Conservation (phyloP, 2,329 filamentous ascomycete species). For the Xylaria sp. region DNA sequence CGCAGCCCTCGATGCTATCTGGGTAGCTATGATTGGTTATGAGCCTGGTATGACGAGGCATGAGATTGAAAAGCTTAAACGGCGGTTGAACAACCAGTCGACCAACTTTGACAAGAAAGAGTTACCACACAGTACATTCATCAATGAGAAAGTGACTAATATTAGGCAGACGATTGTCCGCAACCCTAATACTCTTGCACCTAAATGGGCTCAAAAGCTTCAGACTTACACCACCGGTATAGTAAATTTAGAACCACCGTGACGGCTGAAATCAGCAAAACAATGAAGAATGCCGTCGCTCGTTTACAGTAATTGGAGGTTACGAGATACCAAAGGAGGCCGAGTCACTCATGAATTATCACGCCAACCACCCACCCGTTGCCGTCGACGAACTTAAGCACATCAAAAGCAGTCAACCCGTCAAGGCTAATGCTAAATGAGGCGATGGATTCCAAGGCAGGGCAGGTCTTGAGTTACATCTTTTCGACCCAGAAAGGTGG, state of each 20-base stretch:
- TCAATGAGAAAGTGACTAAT: conserved; percentile 33
- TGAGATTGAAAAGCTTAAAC: conserved; percentile 31
- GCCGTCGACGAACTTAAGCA: conserved; percentile 39
- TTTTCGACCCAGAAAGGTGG: conserved; percentile 50
- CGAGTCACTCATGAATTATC: conserved; percentile 33
- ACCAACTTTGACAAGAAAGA: background rate
- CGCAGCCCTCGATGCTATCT: conserved; percentile 47
- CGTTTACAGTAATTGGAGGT: conserved; percentile 23
- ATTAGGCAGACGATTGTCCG: conserved; percentile 29
- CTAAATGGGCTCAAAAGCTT: conserved; percentile 25
- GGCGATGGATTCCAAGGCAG: conserved; percentile 12
- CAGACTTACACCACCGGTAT: conserved; percentile 28
- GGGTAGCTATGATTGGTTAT: conserved; percentile 45
- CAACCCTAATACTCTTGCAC: conserved; percentile 22
- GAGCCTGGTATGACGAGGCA: conserved; percentile 40
- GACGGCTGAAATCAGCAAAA: conserved; percentile 14
- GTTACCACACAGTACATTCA: conserved; percentile 21
- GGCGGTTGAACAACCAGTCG: background rate
- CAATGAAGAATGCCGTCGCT: conserved; percentile 22
- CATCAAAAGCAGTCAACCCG: conserved; percentile 33
- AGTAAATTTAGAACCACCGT: conserved; percentile 24
- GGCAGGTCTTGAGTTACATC: conserved; percentile 28
- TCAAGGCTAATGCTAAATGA: background rate
- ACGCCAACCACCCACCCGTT: conserved; percentile 27
- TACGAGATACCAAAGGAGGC: conserved; percentile 27